Conservation (phyloP, 106 monocot genomes). For the Platanthera guangdongensis region DNA sequence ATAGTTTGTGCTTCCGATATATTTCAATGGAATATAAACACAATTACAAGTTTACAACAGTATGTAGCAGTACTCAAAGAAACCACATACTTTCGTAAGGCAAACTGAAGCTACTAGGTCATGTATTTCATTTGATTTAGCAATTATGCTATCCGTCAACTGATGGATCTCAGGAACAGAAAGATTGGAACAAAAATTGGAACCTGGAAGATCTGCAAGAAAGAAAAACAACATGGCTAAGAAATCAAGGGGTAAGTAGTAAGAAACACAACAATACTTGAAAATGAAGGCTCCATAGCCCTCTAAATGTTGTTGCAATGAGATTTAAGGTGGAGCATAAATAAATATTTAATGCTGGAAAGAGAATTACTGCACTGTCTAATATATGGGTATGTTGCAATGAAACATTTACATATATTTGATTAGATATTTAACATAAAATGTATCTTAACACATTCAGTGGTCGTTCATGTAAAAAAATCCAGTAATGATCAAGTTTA, state of each 20-base stretch:
- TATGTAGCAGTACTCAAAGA: neutral
- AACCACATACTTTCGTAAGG: constrained; percentile 51
- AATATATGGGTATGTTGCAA: neutral
- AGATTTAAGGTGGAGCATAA: neutral
- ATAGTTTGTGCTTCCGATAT: neutral
- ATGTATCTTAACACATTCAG: neutral
- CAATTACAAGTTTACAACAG: neutral
- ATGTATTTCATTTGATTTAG: constrained; percentile 62
- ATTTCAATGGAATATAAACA: neutral
- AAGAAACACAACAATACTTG: neutral
- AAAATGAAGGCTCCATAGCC: neutral
- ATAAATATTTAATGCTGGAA: neutral
- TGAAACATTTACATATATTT: neutral
- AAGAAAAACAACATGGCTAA: neutral
- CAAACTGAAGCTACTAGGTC: constrained; percentile 73
- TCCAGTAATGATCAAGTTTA: neutral
- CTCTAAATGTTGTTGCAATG: neutral
- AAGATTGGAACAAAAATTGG: constrained; percentile 46
- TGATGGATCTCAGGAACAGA: constrained; percentile 68
- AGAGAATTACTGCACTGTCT: neutral
- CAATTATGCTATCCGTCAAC: constrained; percentile 55
- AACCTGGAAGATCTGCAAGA: constrained; percentile 64
- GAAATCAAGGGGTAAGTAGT: neutral
- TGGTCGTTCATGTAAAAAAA: neutral
- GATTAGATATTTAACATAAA: neutral